phyloP scores from a whole-genome alignment of 495 filamentous ascomycete genomes.

The Choiromyces venosus region DNA sequence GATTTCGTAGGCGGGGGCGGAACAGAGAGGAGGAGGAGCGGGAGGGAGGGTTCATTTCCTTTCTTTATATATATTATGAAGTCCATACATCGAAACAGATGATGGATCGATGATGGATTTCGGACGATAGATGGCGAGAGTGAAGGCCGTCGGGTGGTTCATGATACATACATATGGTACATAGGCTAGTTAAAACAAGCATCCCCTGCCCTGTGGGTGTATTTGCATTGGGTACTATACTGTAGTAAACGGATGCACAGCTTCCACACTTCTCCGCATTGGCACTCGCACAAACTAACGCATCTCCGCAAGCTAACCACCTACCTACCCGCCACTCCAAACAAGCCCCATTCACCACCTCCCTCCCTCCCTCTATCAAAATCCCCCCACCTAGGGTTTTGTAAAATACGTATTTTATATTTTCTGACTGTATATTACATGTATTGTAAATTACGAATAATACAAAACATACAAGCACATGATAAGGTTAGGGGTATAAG shows the following conservation, averaged over 20 bases:
- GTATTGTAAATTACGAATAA: no score
- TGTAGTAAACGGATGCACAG: background rate
- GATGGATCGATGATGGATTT: background rate
- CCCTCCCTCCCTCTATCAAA: no score
- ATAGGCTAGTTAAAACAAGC: background rate
- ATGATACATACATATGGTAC: background rate
- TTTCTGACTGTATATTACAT: no score
- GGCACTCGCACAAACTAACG: background rate
- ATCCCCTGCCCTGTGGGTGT: background rate
- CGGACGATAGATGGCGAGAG: background rate
- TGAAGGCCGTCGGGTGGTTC: background rate
- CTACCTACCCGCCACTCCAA: no score
- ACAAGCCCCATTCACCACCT: no score
- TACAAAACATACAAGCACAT: no score
- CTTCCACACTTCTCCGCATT: background rate
- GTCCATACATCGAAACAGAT: slow-evolving; percentile 3
- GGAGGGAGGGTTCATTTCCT: background rate
- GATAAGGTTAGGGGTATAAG: no score
- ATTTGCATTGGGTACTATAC: background rate
- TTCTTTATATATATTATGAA: slow-evolving; percentile 16
- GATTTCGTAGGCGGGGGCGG: background rate
- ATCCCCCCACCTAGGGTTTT: no score
- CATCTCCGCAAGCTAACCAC: no score
- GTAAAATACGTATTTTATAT: no score
- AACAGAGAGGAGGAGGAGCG: background rate